Percentiles rank a stretch among this genome's conserved stretches.
Conservation (phyloP, 768 basidiomycete genomes). For the Termitomyces eurrhizus region DNA sequence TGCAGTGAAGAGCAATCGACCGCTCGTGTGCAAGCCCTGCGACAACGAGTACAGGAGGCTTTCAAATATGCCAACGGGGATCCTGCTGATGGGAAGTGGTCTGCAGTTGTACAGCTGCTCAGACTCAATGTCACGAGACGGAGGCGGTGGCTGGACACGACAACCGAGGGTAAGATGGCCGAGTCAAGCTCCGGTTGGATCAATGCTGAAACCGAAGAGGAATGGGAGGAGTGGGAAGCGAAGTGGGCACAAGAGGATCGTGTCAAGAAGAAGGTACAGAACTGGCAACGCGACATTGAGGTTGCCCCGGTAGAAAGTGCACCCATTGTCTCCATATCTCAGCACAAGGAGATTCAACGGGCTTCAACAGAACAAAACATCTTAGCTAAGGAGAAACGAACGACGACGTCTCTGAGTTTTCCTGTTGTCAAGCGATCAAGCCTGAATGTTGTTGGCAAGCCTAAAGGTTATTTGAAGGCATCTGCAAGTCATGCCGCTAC, state of each 20-base stretch:
- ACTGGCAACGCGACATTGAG: conserved; percentile 21
- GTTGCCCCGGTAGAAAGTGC: conserved; percentile 1
- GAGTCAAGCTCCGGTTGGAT: conserved; percentile 30
- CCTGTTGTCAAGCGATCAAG: conserved; percentile 38
- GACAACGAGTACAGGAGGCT: conserved; percentile 30
- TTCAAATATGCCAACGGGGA: conserved; percentile 32
- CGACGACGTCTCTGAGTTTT: conserved; percentile 34
- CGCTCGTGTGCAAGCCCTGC: conserved; percentile 26
- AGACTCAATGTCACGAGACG: conserved; percentile 38
- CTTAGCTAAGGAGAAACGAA: conserved; percentile 5
- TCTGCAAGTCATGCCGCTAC: background rate
- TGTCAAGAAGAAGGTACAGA: conserved; percentile 24
- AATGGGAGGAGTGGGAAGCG: conserved; percentile 46
- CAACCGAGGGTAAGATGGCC: conserved; percentile 18
- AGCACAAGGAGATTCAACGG: background rate
- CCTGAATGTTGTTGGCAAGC: conserved; percentile 20
- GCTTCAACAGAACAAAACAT: conserved; percentile 4
- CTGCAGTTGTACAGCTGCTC: conserved; percentile 33
- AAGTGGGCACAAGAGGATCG: conserved; percentile 24
- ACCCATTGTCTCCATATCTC: conserved; percentile 11
- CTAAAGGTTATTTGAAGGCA: conserved; percentile 13
- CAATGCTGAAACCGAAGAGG: conserved; percentile 40
- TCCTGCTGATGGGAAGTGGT: conserved; percentile 45
- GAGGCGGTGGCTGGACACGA: conserved; percentile 26
- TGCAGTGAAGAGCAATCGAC: conserved; percentile 10